These are phyloP conservation scores for Arctostaphylos glauca DNA, from an alignment of 148 eudicot genomes.

Conservation along the genomic window DNA sequence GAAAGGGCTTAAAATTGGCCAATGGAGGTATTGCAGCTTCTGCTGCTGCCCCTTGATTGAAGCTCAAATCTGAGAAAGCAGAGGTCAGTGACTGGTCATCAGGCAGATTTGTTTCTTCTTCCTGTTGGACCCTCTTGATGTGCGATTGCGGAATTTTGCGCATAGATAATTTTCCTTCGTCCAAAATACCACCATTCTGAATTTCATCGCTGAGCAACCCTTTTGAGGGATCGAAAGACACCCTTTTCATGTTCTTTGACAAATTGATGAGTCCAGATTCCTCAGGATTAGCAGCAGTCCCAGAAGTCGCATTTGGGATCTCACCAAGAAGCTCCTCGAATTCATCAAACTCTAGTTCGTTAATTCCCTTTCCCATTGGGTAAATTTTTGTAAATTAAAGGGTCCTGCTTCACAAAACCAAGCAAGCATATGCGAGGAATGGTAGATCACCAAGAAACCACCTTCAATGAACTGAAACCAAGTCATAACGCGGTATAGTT, in stretches of 20 bases:
- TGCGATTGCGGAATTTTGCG: slow-evolving; percentile 12
- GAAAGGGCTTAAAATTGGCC: slow-evolving; percentile 2
- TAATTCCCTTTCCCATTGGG: slow-evolving; percentile 27
- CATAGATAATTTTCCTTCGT: slow-evolving; percentile 12
- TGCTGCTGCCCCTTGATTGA: slow-evolving; percentile 20
- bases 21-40: slow-evolving; percentile 17
- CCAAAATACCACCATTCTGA: slow-evolving; percentile 10
- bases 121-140: slow-evolving; percentile 13
- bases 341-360: slow-evolving; percentile 37
- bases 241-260: slow-evolving; percentile 18
- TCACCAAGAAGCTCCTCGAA: slow-evolving; percentile 41
- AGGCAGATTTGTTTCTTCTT: slow-evolving; percentile 31
- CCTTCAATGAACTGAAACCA: slow-evolving; percentile 16
- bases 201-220: slow-evolving; percentile 5
- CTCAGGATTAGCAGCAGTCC: slow-evolving; percentile 18
- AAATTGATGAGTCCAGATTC: slow-evolving; percentile 23
- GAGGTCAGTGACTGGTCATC: slow-evolving; percentile 33
- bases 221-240: slow-evolving; percentile 7
- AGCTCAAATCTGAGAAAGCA: slow-evolving; percentile 30
- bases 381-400: not conserved
- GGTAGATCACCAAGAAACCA: not conserved
- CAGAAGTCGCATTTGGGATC: slow-evolving; percentile 35
- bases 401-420: slow-evolving; percentile 12
- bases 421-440: not conserved
- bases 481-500: not conserved